These are phyloP conservation scores for Tuber melanosporum DNA, from an alignment of 495 filamentous ascomycete genomes.

Conservation along the genomic window DNA sequence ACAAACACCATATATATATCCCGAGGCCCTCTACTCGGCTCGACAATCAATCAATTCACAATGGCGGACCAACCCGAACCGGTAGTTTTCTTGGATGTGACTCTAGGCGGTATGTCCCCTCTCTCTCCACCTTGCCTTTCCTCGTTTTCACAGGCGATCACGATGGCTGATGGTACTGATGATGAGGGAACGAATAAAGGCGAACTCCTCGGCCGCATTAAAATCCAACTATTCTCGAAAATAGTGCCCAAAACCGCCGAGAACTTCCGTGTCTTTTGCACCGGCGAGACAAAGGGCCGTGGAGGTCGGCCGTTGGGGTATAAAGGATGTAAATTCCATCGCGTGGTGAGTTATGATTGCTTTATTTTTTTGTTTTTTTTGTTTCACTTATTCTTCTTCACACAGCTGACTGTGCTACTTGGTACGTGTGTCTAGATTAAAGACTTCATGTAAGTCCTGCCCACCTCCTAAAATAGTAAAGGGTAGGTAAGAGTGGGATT, in stretches of 20 bases:
- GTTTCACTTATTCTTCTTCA: neutral
- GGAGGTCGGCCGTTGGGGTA: constrained; percentile 83
- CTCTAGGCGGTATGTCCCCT: constrained; percentile 67
- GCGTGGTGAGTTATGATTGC: constrained; percentile 60
- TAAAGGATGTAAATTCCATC: constrained; percentile 89
- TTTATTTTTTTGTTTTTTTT: neutral
- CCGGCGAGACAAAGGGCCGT: constrained; percentile 77
- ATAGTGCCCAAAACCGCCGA: constrained; percentile 82
- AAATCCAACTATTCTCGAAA: constrained; percentile 86
- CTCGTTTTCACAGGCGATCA: constrained; percentile 9
- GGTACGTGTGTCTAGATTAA: constrained; percentile 58
- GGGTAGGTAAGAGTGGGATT: neutral
- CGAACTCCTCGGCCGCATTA: constrained; percentile 83
- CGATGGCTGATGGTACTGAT: neutral
- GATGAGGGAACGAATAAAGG: constrained; percentile 48
- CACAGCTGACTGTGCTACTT: neutral
- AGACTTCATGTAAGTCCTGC: constrained; percentile 67
- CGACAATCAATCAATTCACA: neutral
- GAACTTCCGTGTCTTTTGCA: constrained; percentile 97
- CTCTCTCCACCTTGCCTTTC: constrained; percentile 2
- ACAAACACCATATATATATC: constrained; percentile 5
- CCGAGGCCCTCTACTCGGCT: neutral
- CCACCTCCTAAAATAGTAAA: neutral
- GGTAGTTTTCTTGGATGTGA: constrained; percentile 87
- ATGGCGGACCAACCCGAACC: constrained; percentile 28